A percentile compares a stretch with the other conserved stretches of the same genome.
Conservation (phyloP, 345 rosid species). For the Eucalyptus regnans region DNA sequence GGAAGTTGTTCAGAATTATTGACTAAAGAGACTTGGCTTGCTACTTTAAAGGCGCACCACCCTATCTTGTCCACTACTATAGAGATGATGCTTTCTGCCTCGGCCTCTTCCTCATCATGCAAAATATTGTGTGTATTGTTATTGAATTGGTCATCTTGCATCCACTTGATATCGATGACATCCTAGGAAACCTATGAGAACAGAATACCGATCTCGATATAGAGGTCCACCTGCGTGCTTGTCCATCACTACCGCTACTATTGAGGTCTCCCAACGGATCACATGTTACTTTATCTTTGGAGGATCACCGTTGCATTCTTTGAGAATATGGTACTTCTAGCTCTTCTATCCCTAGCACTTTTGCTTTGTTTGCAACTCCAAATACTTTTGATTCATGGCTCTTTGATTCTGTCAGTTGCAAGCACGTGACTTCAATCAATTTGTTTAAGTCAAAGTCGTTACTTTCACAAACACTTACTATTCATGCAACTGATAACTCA, state of each 20-base stretch:
- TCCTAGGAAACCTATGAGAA: no score
- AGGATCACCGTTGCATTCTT: no score
- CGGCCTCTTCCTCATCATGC: not conserved
- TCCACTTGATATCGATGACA: not conserved
- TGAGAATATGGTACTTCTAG: not conserved
- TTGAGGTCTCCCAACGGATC: no score
- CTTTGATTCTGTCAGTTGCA: not conserved
- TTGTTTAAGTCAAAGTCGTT: not conserved
- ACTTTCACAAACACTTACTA: not conserved
- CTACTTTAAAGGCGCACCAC: not conserved
- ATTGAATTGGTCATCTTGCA: not conserved
- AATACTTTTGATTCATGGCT: not conserved
- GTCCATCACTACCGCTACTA: no score
- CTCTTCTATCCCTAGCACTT: not conserved
- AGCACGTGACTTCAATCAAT: not conserved
- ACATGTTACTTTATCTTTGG: no score
- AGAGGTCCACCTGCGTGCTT: no score
- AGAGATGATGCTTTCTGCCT: not conserved
- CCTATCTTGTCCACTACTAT: not conserved
- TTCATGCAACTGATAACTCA: not conserved
- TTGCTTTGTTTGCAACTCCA: not conserved
- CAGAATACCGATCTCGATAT: no score
- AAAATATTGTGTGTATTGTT: not conserved
- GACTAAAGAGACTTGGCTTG: not conserved
- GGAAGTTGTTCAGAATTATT: no score